Base-by-base conservation (phyloP, 2,329 filamentous ascomycete species). In the Curvularia lunata region DNA sequence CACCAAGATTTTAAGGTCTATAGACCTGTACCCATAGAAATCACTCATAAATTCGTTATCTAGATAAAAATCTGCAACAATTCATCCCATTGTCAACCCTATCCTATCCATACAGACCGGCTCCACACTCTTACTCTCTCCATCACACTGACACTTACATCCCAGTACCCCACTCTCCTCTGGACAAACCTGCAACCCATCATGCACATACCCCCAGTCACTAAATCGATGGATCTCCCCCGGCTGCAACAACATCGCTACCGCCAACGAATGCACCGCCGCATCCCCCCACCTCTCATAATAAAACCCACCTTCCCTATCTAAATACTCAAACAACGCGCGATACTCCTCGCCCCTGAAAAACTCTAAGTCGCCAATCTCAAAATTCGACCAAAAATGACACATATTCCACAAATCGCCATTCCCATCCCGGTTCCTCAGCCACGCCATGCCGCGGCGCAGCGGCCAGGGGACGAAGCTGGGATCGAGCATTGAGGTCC, bases 361-460 rank as follows among this genome's bases (percentile, higher is more conserved):
- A 77, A 97, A 96, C 61, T 86, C 86, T 85, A 98, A 86, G 76
- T 97, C 91, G 42, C 85, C 93, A 70, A 98, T 94, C 79, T 98
- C 94, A 68, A 98, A 98, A 77, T 98, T 98, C 70, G 88, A 93
- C 94, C 94, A 98, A 81, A 97, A 97, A 77, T 98, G 94, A 77
- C 94, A 98, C 13, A 94, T 97, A 30, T 91, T 96, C 82, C 96
- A 98, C 40, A 92, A 91, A 70, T 95, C 91, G 9, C 92, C 92
- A 59, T 88, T 85, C 43, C 83, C 75, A 72, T 92, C 91, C 77
- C 96, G 89, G 23, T 80, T 78, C 27, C 58, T 53, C 50, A 63
- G 41, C 19, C 54, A 48, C 3, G 52, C 41, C 10, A 61, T 43
- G 5, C 57, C 12, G 19, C 48, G 48, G 9, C 68, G 58, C 8